Conservation (phyloP, 768 basidiomycete species). For the Leccinum arenicola region DNA sequence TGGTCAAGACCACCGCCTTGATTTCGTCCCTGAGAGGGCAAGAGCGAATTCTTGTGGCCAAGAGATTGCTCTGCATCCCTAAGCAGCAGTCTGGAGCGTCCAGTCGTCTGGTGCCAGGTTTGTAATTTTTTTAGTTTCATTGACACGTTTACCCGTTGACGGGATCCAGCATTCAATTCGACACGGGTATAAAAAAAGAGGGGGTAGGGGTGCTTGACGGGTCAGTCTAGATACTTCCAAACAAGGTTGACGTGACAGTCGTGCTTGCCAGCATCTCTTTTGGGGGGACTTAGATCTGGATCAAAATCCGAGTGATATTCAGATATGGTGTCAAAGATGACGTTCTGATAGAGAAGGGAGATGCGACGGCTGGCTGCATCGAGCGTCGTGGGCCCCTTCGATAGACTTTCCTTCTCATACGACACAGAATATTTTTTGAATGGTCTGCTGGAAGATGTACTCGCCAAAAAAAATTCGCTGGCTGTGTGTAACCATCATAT, state of each 20-base stretch:
- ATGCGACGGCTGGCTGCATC: conserved; percentile 69
- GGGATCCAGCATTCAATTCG: neutral
- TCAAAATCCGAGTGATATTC: conserved; percentile 33
- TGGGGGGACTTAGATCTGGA: conserved; percentile 14
- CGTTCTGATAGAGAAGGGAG: conserved; percentile 66
- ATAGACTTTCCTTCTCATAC: neutral
- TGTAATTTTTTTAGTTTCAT: neutral
- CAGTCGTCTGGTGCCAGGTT: neutral
- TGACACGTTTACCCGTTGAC: neutral
- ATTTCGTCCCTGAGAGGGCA: neutral
- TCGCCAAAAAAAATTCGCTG: neutral
- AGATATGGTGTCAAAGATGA: conserved; percentile 54
- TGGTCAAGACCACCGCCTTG: neutral
- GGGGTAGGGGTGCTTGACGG: neutral
- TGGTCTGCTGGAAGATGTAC: neutral
- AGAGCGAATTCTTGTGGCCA: too few relatives aligned
- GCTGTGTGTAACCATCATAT: neutral
- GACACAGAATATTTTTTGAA: neutral
- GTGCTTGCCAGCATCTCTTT: neutral
- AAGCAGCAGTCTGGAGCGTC: neutral
- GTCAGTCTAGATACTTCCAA: neutral
- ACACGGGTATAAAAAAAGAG: neutral
- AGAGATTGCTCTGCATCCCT: neutral
- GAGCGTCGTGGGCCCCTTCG: conserved; percentile 41
- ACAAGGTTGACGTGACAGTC: neutral